Base-by-base conservation (phyloP, 1,284 basidiomycete genomes). In the Chiua sp. region DNA sequence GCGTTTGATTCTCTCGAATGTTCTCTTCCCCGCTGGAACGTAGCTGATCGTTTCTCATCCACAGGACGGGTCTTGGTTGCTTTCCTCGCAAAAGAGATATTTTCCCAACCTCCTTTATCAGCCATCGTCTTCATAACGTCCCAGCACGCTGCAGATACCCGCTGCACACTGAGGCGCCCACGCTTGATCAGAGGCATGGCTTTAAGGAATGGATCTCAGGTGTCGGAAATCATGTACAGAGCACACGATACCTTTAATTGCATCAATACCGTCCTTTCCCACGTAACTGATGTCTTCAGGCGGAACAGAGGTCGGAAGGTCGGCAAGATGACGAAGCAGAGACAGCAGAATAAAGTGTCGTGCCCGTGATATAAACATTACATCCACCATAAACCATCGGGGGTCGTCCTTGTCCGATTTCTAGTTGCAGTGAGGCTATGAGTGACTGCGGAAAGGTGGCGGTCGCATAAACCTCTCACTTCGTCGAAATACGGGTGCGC, bases 301-400 rank as follows among this genome's bases (percentile, higher is more conserved):
- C 3, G 80, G 74, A 2, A 75, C 65, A 15, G 62, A 59, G 11
- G 69, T 59, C 2, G 70, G 52, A 13, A 78, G 66, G 3, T 71
- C 68, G 1, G 87, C 85, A 42, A 97, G 83, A 46, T 80, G 77
- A 56, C 91, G 88, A 56, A 98, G 79, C 2, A 96, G 77, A 3
- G 88, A 81, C 7, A 98, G 80, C 1, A 96, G 90, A 4, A 98
- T 86, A 62, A 94, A 92, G 75, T 96, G 80, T 12, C 74, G 66
- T 8, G 93, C 81, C 32, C 91, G 87, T 11, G 82, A 76, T n/a
- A 77, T 71, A 73, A 96, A 96, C 33, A 81, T 83, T 39, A 94
- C 82, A 68, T 94, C 90, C 53, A 96, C 90, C 93, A 98, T 97
- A 79, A 83, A 97, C 97, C 97, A 98, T 67, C 86, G 93, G 1